Conservation (phyloP, 208 protist genomes). For the Leishmania arabica region DNA sequence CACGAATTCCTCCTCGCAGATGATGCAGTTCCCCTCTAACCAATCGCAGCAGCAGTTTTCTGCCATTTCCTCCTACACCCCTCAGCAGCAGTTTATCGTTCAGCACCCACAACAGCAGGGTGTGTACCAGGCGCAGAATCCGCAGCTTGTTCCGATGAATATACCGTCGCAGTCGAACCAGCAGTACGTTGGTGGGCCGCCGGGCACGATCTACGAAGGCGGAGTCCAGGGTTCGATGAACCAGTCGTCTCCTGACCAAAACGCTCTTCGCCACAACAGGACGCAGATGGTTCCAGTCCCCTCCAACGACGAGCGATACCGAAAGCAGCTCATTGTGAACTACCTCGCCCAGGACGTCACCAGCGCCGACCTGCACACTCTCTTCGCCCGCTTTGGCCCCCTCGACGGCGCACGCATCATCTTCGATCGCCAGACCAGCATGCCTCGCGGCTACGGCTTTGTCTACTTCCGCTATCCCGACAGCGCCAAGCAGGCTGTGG, state of each 20-base stretch:
- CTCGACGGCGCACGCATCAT: conserved; percentile 75
- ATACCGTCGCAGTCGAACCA: conserved; percentile 40
- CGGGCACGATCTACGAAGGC: conserved; percentile 29
- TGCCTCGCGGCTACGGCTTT: conserved; percentile 75
- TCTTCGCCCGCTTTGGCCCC: conserved; percentile 74
- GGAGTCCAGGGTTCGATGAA: conserved; percentile 29
- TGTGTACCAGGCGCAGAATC: conserved; percentile 37
- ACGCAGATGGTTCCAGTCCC: conserved; percentile 43
- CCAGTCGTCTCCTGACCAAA: conserved; percentile 23
- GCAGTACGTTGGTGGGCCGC: conserved; percentile 29
- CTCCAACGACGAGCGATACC: conserved; percentile 63
- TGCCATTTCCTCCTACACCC: conserved; percentile 34
- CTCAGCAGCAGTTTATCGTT: conserved; percentile 37
- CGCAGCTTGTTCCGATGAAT: conserved; percentile 44
- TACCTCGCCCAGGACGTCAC: conserved; percentile 73
- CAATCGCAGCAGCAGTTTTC: conserved; percentile 45
- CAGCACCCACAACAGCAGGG: conserved; percentile 38
- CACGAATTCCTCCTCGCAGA: conserved; percentile 25
- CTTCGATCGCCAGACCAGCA: conserved; percentile 69
- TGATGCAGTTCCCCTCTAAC: conserved; percentile 36
- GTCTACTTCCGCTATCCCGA: conserved; percentile 74
- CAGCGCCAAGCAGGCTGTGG: conserved; percentile 57
- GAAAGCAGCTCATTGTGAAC: conserved; percentile 85
- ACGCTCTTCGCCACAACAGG: conserved; percentile 22
- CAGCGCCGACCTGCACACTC: conserved; percentile 51